A percentile compares a stretch with the other conserved stretches of the same genome.
These are phyloP conservation scores for Petasospora rhodanensis DNA, from an alignment of 1,139 yeast genomes.

Conservation along the genomic window DNA sequence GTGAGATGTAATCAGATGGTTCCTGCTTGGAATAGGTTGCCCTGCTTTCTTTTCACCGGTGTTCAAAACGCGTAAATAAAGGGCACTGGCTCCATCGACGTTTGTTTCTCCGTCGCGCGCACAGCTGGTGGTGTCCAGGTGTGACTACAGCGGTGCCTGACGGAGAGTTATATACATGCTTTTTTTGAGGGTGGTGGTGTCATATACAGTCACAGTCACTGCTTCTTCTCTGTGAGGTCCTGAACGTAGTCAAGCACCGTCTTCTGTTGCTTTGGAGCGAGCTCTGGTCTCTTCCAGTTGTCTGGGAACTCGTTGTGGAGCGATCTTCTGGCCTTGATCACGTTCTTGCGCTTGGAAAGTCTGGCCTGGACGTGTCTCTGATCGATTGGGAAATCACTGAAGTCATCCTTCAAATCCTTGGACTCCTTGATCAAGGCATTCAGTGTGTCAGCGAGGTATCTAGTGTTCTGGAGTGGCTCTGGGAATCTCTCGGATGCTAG, in stretches of 20 bases:
- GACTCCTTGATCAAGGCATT: conserved; percentile 59
- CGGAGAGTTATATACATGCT: conserved; percentile 7
- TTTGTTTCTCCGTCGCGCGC: neutral
- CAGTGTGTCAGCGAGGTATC: conserved; percentile 62
- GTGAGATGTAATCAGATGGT: neutral
- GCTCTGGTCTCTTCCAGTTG: conserved; percentile 78
- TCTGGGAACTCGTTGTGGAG: conserved; percentile 53
- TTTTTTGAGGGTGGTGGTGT: neutral
- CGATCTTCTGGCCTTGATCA: conserved; percentile 14
- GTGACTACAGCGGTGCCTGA: conserved; percentile 1
- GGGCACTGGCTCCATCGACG: too few species aligned
- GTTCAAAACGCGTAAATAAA: too few species aligned
- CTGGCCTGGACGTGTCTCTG: conserved; percentile 56
- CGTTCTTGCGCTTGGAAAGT: conserved; percentile 38
- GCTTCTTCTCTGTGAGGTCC: conserved; percentile 8
- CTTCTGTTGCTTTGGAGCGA: conserved; percentile 43
- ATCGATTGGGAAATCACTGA: conserved; percentile 78
- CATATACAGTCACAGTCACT: conserved; percentile 3
- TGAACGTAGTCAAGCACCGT: conserved; percentile 19
- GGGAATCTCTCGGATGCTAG: conserved; percentile 61
- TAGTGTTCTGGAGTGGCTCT: conserved; percentile 83
- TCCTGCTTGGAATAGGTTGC: neutral
- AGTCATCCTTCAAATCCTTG: conserved; percentile 57
- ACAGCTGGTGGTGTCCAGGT: conserved; percentile 4
- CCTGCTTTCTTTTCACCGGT: neutral